Evolutionary conservation across 768 basidiomycete genomes (phyloP).

Genomic region (Glaciozyma antarctica): DNA sequence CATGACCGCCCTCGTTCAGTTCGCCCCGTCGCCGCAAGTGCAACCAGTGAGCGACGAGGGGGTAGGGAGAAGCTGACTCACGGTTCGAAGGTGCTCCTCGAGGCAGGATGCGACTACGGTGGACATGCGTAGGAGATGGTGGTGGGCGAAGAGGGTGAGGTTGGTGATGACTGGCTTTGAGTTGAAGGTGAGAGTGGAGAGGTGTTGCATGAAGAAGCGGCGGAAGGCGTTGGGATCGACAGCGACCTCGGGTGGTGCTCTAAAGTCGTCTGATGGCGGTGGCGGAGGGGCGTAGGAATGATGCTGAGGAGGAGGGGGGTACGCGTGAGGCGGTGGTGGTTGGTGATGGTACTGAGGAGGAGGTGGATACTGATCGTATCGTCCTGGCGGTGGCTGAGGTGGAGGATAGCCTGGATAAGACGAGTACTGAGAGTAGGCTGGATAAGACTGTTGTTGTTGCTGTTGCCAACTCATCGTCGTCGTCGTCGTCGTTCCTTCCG

Average conservation of each 20-base stretch:
- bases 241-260: conserved; percentile 22
- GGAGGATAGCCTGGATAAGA: not conserved
- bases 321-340: not conserved
- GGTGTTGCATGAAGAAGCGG: conserved; percentile 62
- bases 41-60: not conserved
- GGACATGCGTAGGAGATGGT: conserved; percentile 60
- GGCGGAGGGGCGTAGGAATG: conserved; percentile 41
- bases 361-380: not conserved
- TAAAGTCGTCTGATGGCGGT: conserved; percentile 28
- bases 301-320: not conserved
- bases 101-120: conserved; percentile 71
- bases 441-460: not conserved
- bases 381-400: not conserved
- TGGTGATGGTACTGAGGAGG: not conserved
- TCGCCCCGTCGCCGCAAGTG: not conserved
- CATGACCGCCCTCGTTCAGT: not conserved
- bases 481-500: no score
- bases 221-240: conserved; percentile 62
- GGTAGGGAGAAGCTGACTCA: conserved; percentile 49
- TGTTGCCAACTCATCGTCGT: not conserved
- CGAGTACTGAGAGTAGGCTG: not conserved
- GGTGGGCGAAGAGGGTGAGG: conserved; percentile 84
- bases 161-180: conserved; percentile 88
- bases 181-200: conserved; percentile 79
- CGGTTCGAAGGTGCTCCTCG: conserved; percentile 73